Evolutionary conservation across 1,284 basidiomycete genomes (phyloP).

Genomic region (Pholiota adiposa): DNA sequence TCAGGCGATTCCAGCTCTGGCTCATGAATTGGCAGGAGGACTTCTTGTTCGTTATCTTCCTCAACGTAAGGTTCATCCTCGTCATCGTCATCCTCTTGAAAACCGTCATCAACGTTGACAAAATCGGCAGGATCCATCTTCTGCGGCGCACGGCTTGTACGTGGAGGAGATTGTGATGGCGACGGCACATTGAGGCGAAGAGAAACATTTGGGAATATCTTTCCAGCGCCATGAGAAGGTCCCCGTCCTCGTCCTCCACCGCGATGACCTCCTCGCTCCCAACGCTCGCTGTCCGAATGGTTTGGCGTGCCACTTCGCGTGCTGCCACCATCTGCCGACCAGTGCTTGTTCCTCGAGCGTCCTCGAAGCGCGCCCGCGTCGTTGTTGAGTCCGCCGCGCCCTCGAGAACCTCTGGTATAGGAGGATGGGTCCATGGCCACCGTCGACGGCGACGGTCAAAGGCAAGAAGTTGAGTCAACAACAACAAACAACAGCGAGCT

Average conservation of each 20-base stretch:
- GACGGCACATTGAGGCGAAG: constrained; percentile 30
- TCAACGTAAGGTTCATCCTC: constrained; percentile 21
- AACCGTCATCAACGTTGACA: constrained; percentile 20
- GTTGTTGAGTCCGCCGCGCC: constrained; percentile 28
- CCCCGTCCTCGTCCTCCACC: constrained; percentile 44
- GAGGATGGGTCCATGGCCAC: constrained; percentile 26
- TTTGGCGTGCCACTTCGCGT: constrained; percentile 39
- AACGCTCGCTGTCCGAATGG: constrained; percentile 49
- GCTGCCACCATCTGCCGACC: constrained; percentile 45
- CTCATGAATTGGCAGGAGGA: constrained; percentile 35
- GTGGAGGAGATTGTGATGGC: constrained; percentile 17
- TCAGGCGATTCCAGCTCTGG: constrained; percentile 55
- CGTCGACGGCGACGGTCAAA: constrained; percentile 5
- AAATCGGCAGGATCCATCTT: constrained; percentile 12
- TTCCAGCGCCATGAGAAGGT: constrained; percentile 35
- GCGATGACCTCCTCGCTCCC: constrained; percentile 58
- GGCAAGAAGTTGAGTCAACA: constrained; percentile 14
- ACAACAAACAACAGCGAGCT: constrained; percentile 1
- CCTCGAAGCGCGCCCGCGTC: constrained; percentile 25
- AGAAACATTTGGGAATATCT: constrained; percentile 43
- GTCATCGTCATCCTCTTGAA: constrained; percentile 15
- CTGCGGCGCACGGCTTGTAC: constrained; percentile 29
- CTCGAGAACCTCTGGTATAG: constrained; percentile 25
- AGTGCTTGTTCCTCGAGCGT: constrained; percentile 54
- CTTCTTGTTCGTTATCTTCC: constrained; percentile 17